A percentile compares a stretch with the other conserved stretches of the same genome.
Conservation (phyloP, 768 basidiomycete species). For the Lyophyllum atratum region DNA sequence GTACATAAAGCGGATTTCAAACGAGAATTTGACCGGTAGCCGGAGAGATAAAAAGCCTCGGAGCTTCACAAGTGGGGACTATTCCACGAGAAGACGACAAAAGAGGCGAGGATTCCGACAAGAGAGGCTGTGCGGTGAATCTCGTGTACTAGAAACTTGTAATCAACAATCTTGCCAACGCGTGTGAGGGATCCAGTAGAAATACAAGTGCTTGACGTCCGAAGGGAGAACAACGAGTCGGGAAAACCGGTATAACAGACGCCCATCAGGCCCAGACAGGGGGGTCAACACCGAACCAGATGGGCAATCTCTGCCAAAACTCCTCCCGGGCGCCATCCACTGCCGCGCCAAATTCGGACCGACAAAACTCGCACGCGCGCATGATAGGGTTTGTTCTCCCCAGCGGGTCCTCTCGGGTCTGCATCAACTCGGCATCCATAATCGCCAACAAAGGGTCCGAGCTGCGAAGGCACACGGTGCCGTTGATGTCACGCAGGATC, state of each 20-base stretch:
- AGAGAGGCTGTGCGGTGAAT: conserved; percentile 8
- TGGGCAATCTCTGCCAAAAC: conserved; percentile 64
- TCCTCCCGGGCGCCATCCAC: conserved; percentile 63
- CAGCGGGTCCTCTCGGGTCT: conserved; percentile 50
- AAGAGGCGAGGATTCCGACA: conserved; percentile 6
- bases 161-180: conserved; percentile 2
- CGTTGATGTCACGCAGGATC: conserved; percentile 72
- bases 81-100: conserved; percentile 6
- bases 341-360: conserved; percentile 59
- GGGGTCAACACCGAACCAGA: conserved; percentile 62
- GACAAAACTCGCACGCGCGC: conserved; percentile 66
- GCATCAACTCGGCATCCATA: conserved; percentile 67
- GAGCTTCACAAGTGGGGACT: conserved; percentile 6
- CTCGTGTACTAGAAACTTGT: conserved; percentile 10
- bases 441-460: conserved; percentile 75
- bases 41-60: conserved; percentile 6
- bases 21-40: neutral
- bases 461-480: conserved; percentile 62
- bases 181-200: conserved; percentile 8
- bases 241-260: conserved; percentile 2
- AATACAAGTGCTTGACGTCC: neutral
- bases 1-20: neutral
- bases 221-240: neutral
- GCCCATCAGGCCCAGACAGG: conserved; percentile 26
- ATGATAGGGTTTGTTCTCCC: conserved; percentile 45